Evolutionary conservation across 2,329 filamentous ascomycete species (phyloP), one percentile per base, ranked within the genome.

Genomic region (Reticulascus tulasneorum): DNA sequence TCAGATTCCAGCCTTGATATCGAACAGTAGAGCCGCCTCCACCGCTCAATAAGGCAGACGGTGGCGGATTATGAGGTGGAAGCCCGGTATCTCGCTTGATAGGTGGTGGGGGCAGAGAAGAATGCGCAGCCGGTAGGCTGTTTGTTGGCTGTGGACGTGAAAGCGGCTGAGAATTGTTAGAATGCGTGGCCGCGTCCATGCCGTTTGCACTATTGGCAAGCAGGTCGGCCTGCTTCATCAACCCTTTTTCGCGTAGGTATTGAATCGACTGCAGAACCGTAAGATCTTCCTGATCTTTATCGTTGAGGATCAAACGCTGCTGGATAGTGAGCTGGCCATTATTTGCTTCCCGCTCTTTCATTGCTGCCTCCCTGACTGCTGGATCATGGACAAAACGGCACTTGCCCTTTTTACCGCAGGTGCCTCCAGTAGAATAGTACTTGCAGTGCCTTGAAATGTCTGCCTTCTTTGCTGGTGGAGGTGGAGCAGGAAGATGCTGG

Each of bases 371-470:
- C 47, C 79, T 71, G 39, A 80, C 73, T 44, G 74, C 72, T 13
- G 73, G 70, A 54, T 84, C 79, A 56, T 84, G 79, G 46, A 82
- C 77, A 62, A 84, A 84, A 62, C 79, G 79, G 67, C 79, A 84
- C 77, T 83, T 83, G 77, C 77, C 77, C 73, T 82, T 82, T 71
- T 84, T 84, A 34, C 79, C 79, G 60, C 79, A 84, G 39, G 69
- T 79, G 42, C 79, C 79, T 47, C 79, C 79, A 34, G 79, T 83
- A 24, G 79, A 80, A 55, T 75, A 84, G 58, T 84, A 84, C 61
- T 84, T 84, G 74, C 79, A 84, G 52, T 82, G 79, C 46, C 75
- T 77, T 33, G 75, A 71, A 26, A 79, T 70, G 50, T 82, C 78
- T 32, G 78, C 77, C 53, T 73, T 70, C 57, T 74, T 68, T 44